These are phyloP conservation scores for Nymphaea thermarum DNA, from an alignment of 164 flowering plant genomes.

Conservation along the genomic window DNA sequence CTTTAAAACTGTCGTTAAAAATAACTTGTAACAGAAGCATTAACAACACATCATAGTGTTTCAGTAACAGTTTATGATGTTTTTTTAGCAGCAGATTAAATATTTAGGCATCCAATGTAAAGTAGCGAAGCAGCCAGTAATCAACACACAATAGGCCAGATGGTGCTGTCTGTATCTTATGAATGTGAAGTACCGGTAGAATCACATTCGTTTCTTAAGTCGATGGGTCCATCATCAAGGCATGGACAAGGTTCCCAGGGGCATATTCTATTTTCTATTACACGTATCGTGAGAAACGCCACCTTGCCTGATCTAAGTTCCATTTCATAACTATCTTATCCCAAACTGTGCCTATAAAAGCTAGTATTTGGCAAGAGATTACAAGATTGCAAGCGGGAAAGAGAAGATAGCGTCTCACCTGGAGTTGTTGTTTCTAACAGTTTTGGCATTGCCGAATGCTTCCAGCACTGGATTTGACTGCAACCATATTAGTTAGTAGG, in stretches of 20 bases:
- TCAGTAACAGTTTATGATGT: too few relatives aligned
- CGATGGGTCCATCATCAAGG: background rate
- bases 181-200: too few relatives aligned
- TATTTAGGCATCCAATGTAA: too few relatives aligned
- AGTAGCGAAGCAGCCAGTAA: too few relatives aligned
- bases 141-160: too few relatives aligned
- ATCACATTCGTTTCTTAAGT: too few relatives aligned
- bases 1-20: too few relatives aligned
- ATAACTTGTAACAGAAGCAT: too few relatives aligned
- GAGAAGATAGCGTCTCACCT: conserved; percentile 30
- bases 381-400: background rate
- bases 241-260: too few relatives aligned
- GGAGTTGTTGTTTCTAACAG: conserved; percentile 74
- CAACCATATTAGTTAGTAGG: conserved; percentile 15
- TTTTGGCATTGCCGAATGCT: conserved; percentile 93
- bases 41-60: too few relatives aligned
- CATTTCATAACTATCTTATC: background rate
- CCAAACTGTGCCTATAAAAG: background rate
- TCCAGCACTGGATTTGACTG: conserved; percentile 95
- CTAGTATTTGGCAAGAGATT: background rate
- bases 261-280: background rate
- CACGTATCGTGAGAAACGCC: background rate
- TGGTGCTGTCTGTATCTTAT: too few relatives aligned
- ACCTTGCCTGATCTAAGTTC: background rate
- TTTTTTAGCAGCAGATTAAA: too few relatives aligned